Evolutionary conservation across 2,329 filamentous ascomycete genomes (phyloP), one percentile per base, ranked within the genome.

Genomic region (Chaetomiaceae sp.): DNA sequence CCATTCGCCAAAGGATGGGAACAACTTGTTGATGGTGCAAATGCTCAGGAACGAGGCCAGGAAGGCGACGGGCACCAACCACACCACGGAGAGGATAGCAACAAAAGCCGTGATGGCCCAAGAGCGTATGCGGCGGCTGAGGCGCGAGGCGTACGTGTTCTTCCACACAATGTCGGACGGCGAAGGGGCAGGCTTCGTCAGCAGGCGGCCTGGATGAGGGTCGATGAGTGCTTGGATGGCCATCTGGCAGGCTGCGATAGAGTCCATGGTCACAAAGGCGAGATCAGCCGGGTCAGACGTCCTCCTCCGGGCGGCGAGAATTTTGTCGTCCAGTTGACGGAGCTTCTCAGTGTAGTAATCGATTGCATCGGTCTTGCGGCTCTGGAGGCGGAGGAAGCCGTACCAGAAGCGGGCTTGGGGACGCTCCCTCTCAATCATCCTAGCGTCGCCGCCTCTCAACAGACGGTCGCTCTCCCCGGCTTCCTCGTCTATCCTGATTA

Each of bases 241-340:
- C 90, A 97, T 96, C 73, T 99, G 94, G 61, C 82, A 85, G 29
- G 91, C 86, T 13, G 91, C 89, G 45, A 96, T 94, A 3, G 90
- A 94, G 72, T 96, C 89, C 90, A 99, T 95, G 0, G 94, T 97
- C 34, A 99, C 89, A 68, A 99, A 96, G 1, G 95, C 95, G 55
- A 95, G 79, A 44, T 92, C 86, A 1, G 85, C 91, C 0, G 94
- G 78, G 5, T 79, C 73, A 63, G 90, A 97, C 3, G 87, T 79
- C 67, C 89, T 88, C 63, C 83, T 82, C 25, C 94, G 82, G 10
- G 90, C 82, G 7, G 71, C 71, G 7, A 72, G 69, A 46, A 99
- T 89, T 59, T 84, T 79, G 44, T 89, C 86, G 60, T 99, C 92
- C 2, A 95, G 69, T 14, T 79, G 78, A 23, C 87, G 84, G 32